Evolutionary conservation across 148 eudicot genomes (phyloP).

Genomic region (Heliamphora exappendiculata): DNA sequence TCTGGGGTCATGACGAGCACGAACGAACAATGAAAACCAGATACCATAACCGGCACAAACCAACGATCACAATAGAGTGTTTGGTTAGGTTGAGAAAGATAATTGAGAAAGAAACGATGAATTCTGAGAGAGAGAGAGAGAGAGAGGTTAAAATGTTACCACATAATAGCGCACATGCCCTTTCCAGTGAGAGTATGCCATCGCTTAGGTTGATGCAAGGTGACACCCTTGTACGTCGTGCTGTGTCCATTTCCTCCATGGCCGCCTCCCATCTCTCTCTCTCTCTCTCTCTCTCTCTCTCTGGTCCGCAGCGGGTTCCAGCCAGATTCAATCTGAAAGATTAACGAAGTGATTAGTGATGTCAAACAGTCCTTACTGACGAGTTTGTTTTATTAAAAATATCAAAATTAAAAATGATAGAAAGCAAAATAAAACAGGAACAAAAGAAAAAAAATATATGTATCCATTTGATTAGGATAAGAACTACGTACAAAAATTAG

Average conservation of each 20-base stretch:
- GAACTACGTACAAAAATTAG: too few species aligned
- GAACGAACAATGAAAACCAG: background rate
- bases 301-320: background rate
- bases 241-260: constrained; percentile 41
- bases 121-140: background rate
- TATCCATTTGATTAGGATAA: too few species aligned
- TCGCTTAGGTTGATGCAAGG: constrained; percentile 67
- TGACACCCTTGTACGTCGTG: constrained; percentile 58
- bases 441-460: too few species aligned
- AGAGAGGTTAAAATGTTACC: constrained; percentile 28
- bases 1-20: background rate
- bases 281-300: constrained; percentile 3
- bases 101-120: background rate
- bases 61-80: background rate
- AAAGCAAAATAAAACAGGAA: too few species aligned
- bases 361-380: too few species aligned
- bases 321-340: background rate
- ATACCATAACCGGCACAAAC: background rate
- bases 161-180: constrained; percentile 83
- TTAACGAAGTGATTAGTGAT: too few species aligned
- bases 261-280: constrained; percentile 33
- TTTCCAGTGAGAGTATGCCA: constrained; percentile 79
- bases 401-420: too few species aligned
- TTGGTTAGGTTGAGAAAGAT: background rate
- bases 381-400: too few species aligned